Evolutionary conservation across 352 stramenopile species (phyloP), one percentile per base, ranked within the genome.

Genomic region (Pythium pyrilobum): DNA sequence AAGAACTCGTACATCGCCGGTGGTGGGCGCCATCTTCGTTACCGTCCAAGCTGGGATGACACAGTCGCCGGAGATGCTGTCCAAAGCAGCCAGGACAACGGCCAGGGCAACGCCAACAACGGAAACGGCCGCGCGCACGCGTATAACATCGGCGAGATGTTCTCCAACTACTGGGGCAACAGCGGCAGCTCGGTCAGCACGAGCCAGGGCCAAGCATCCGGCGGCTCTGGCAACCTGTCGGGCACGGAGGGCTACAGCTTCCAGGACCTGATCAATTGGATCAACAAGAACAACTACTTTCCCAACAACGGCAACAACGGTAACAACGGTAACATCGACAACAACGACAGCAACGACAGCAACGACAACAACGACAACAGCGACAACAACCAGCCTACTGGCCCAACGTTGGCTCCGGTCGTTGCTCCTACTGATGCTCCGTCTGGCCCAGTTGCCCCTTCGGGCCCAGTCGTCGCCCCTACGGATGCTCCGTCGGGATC

Each of bases 1-100:
- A 29, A 36, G 20, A 62, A 57, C 46, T 55, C 49, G 25, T 60
- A 55, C 44, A 41, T 59, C 33, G 40, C 36, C 15, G 36, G 36
- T 41, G 36, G 36, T 24, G 36, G 36, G 10, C 36, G 36, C 36
- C 36, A 41, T 6, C 36, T 41, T 9, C 36, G 36, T 10, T 41
- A 41, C 36, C 36, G 16, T 23, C 16, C 36, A 7, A 41, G n/a
- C n/a, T n/a, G n/a, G n/a, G n/a, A 41, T 18, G 36, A 41, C 36
- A 5, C 20, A 18, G 36, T 41, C 16, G 36, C 36, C 16, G 15
- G 40, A 11, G 40, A 47, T 21, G 29, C 7, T 15, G 40, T n/a
- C n/a, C n/a, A 47, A n/a, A 47, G 16, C 21, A 32, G 13, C 21
- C 15, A 47, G 20, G 21, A n/a, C 15, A 9, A n/a, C 20, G 21